These are phyloP conservation scores for Prunus salicina DNA, from an alignment of 306 rosid species.

Conservation along the genomic window DNA sequence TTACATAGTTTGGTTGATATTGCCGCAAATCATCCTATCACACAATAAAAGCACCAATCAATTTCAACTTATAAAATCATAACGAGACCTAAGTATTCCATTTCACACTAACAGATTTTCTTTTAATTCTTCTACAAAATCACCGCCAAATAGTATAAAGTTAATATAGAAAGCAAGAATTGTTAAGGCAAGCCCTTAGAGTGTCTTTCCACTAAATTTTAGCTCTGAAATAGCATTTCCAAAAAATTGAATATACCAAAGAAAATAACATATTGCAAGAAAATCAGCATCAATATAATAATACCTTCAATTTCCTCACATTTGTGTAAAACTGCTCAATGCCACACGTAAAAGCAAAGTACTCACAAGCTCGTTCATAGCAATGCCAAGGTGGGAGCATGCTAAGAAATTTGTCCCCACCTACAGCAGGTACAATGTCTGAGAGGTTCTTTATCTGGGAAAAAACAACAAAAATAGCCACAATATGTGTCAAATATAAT, in stretches of 20 bases:
- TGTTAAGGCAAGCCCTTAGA: not conserved
- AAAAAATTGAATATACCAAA: not conserved
- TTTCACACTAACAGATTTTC: not conserved
- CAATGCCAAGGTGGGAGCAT: slow-evolving; percentile 99
- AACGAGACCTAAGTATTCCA: not conserved
- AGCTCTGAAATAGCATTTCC: not conserved
- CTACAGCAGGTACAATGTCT: slow-evolving; percentile 65
- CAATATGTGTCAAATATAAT: slow-evolving; percentile 10
- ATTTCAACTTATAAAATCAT: not conserved
- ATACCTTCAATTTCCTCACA: slow-evolving; percentile 85
- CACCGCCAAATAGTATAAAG: not conserved
- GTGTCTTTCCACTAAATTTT: not conserved
- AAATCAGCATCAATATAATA: slow-evolving; percentile 14
- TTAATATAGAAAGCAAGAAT: not conserved
- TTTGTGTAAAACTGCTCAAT: slow-evolving; percentile 73
- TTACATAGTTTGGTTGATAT: slow-evolving; percentile 68
- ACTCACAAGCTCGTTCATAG: slow-evolving; percentile 89
- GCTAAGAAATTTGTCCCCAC: slow-evolving; percentile 81
- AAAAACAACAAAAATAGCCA: slow-evolving; percentile 18
- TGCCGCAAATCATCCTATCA: slow-evolving; percentile 66
- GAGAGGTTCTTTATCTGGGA: slow-evolving; percentile 62
- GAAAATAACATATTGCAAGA: slow-evolving; percentile 7
- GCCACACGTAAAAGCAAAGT: slow-evolving; percentile 72
- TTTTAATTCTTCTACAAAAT: not conserved
- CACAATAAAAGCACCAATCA: slow-evolving; percentile 5